Evolutionary conservation across 495 filamentous ascomycete genomes (phyloP).

Genomic region (Penicillium turbatum): DNA sequence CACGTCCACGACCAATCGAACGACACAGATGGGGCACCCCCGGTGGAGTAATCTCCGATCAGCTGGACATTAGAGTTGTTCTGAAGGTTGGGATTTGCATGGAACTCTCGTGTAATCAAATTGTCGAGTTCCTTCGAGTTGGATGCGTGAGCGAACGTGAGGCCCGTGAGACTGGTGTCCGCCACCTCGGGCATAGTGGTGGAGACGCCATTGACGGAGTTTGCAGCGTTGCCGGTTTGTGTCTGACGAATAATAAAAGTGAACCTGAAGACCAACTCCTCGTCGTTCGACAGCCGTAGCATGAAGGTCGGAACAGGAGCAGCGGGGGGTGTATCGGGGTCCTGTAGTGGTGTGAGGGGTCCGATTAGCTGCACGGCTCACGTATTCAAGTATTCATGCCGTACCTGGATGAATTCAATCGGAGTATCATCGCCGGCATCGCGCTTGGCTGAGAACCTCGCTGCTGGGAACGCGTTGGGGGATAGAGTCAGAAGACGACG

Average conservation of each 20-base stretch:
- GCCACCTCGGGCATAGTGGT: slow-evolving; percentile 44
- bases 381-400: background rate
- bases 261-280: slow-evolving; percentile 88
- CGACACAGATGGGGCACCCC: slow-evolving; percentile 72
- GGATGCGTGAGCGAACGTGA: slow-evolving; percentile 89
- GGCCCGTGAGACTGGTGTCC: slow-evolving; percentile 78
- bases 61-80: slow-evolving; percentile 94
- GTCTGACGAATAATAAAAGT: slow-evolving; percentile 80
- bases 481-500: slow-evolving; percentile 71
- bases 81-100: slow-evolving; percentile 94
- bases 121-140: slow-evolving; percentile 85
- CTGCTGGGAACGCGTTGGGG: slow-evolving; percentile 87
- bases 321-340: slow-evolving; percentile 63
- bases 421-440: slow-evolving; percentile 67
- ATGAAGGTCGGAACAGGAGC: slow-evolving; percentile 66
- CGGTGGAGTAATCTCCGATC: slow-evolving; percentile 81
- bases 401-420: slow-evolving; percentile 89
- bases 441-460: slow-evolving; percentile 70
- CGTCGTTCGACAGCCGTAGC: slow-evolving; percentile 81
- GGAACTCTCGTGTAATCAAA: slow-evolving; percentile 88
- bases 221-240: slow-evolving; percentile 39
- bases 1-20: slow-evolving; percentile 97
- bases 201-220: slow-evolving; percentile 47
- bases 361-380: background rate
- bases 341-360: slow-evolving; percentile 47